A percentile compares a stretch with the other conserved stretches of the same genome.
Conservation (phyloP, 1,139 yeast genomes). For the Pneumocystis oryctolagi region DNA sequence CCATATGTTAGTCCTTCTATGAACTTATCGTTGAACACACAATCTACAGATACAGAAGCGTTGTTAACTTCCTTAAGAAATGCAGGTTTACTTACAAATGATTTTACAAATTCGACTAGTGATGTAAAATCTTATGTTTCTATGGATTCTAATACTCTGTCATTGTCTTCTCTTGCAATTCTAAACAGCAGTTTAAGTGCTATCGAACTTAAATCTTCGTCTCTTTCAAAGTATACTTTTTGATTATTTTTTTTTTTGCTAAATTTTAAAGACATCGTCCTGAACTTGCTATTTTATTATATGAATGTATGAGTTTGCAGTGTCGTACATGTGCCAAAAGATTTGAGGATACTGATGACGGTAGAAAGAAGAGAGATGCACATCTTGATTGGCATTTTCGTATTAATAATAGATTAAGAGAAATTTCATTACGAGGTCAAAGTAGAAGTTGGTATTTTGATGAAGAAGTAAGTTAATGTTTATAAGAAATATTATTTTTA, state of each 20-base stretch:
- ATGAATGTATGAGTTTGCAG: slow-evolving; percentile 54
- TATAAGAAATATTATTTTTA: not conserved
- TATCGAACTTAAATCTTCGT: not conserved
- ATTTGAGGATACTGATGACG: slow-evolving; percentile 49
- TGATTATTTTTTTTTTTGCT: not conserved
- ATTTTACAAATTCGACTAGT: not conserved
- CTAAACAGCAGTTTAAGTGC: not conserved
- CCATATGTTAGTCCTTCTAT: not conserved
- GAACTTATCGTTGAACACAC: not conserved
- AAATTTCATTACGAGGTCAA: slow-evolving; percentile 34
- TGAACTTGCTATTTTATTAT: slow-evolving; percentile 29
- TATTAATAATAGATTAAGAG: slow-evolving; percentile 63
- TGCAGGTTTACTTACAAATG: slow-evolving; percentile 11
- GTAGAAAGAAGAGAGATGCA: slow-evolving; percentile 36
- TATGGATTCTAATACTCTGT: not conserved
- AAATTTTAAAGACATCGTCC: slow-evolving; percentile 19
- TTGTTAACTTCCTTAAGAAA: slow-evolving; percentile 1
- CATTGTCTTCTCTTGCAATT: slow-evolving; percentile 6
- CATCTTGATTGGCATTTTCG: slow-evolving; percentile 97
- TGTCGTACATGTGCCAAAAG: slow-evolving; percentile 87
- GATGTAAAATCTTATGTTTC: not conserved
- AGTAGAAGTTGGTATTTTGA: slow-evolving; percentile 73
- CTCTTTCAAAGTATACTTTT: slow-evolving; percentile 17
- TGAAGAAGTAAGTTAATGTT: slow-evolving; percentile 27
- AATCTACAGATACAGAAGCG: not conserved